Evolutionary conservation across 768 basidiomycete genomes (phyloP).

Genomic region (Termitomyces sp.): DNA sequence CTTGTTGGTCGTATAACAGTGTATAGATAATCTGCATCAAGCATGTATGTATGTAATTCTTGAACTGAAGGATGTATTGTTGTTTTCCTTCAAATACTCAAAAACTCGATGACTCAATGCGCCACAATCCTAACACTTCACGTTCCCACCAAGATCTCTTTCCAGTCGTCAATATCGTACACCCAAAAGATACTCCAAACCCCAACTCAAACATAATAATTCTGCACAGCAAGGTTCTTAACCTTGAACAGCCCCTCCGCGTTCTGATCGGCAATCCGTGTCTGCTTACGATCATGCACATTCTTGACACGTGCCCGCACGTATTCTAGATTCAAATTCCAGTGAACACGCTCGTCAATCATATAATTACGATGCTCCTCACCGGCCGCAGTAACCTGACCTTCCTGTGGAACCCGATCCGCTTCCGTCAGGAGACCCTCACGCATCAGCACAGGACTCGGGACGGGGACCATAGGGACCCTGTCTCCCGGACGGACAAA

Average conservation of each 20-base stretch:
- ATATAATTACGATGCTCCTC: background rate
- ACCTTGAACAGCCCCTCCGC: conserved; percentile 5
- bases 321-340: background rate
- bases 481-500: conserved; percentile 37
- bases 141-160: background rate
- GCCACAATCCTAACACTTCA: background rate
- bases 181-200: no score
- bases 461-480: conserved; percentile 27
- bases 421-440: conserved; percentile 22
- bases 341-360: background rate
- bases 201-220: conserved; percentile 3
- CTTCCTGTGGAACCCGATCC: background rate
- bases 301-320: conserved; percentile 8
- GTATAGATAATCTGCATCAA: background rate
- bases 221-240: conserved; percentile 9
- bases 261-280: background rate
- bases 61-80: no score
- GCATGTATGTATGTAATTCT: background rate
- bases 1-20: background rate
- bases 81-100: background rate
- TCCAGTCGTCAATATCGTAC: background rate
- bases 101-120: background rate
- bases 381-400: background rate
- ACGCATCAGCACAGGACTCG: conserved; percentile 37
- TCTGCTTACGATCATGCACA: conserved; percentile 5